Conservation (phyloP, 305 asterid genomes). For the Vinca major region DNA sequence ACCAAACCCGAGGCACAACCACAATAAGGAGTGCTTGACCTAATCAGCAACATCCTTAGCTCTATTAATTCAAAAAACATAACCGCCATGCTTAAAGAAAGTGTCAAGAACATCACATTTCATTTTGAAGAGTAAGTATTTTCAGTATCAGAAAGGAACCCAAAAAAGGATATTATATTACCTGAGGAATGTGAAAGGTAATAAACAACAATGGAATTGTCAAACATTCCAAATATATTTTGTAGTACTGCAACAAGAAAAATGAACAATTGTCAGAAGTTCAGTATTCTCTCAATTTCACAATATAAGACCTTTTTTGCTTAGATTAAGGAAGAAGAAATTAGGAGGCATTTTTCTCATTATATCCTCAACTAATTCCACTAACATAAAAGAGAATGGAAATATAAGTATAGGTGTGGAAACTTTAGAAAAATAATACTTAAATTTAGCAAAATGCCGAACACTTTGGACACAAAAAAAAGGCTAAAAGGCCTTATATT, state of each 20-base stretch:
- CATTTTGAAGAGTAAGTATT: not conserved
- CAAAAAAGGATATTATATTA: slow-evolving; percentile 18
- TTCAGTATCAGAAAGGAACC: not conserved
- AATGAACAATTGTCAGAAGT: slow-evolving; percentile 20
- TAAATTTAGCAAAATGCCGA: no score
- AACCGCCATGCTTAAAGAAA: not conserved
- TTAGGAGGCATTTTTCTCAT: no score
- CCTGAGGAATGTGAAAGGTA: slow-evolving; percentile 72
- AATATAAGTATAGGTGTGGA: no score
- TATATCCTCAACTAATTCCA: no score
- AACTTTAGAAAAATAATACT: no score
- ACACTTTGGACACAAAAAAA: no score
- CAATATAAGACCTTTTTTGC: no score
- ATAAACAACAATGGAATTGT: slow-evolving; percentile 51
- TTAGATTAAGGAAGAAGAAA: no score
- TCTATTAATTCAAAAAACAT: not conserved
- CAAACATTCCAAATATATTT: slow-evolving; percentile 51
- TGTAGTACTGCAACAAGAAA: slow-evolving; percentile 44
- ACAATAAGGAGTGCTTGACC: not conserved
- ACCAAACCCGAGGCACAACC: not conserved
- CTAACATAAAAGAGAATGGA: no score
- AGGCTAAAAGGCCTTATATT: no score
- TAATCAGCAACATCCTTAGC: not conserved
- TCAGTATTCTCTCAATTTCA: not conserved
- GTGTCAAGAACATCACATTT: not conserved